Evolutionary conservation across 139 green algal genomes (phyloP), one percentile per base, ranked within the genome.

Genomic region (Tetraselmis chui): DNA sequence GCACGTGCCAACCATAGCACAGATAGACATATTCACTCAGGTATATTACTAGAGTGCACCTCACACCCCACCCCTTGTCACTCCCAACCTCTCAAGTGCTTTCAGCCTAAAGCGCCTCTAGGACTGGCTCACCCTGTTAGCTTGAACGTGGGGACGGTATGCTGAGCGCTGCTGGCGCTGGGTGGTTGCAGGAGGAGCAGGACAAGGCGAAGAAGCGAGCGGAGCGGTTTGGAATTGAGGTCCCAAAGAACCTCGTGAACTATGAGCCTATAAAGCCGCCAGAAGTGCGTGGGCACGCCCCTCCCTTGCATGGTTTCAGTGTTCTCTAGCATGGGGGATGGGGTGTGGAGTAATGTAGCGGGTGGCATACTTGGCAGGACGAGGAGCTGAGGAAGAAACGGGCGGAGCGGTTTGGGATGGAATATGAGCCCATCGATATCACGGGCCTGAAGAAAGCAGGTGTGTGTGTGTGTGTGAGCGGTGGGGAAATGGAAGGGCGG

Each of bases 371-470:
- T n/a, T n/a, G n/a, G 18, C 81, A 89, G 67, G 89, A 94, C 24
- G 81, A 88, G 32, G 86, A 86, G 24, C 90, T 89, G 32, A 87
- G 85, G 32, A 83, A 84, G 75, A 31, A 81, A 75, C 84, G 93
- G 1, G 93, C 93, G 0, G 84, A 86, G 32, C 90, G 92, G 23
- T 97, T 94, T 85, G 92, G 91, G 0, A 79, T 86, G 11, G 85
- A 89, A 77, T 93, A 92, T 75, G 67, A 86, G 77, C 30, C 88
- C 5, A 82, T 87, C 18, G 86, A 92, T 1, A 82, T 88, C 24
- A 85, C 87, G 0, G 92, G 88, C 1, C 83, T 95, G 2, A 91
- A 92, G 89, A 88, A 94, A 29, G 89, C 89, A 59, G 91, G 91
- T 93, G 82, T 24, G 87, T 79, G 25, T 11, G 0, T 25, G n/a